Base-by-base conservation (phyloP, 1,139 yeast species). In the Petasospora fabianii region DNA sequence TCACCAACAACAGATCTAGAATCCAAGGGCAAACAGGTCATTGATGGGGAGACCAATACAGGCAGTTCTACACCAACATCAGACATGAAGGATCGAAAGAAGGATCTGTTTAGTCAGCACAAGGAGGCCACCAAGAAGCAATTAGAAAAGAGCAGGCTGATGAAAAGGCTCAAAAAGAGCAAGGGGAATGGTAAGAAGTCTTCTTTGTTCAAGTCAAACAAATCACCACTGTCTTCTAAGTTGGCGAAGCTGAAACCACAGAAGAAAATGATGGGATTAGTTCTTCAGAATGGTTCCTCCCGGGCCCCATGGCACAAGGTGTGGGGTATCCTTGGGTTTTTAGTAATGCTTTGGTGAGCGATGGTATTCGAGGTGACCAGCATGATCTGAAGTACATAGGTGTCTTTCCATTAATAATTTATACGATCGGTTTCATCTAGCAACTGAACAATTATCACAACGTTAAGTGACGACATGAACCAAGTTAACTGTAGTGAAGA, bases 1-100 rank as follows among this genome's bases (percentile, higher is more conserved):
- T n/a, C 24, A 29, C 24, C 20, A 27, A 15, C 20, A 15, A 9
- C 6, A 11, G 26, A 20, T 8, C 22, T 22, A 26, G 27, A 16
- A 15, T 11, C 29, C 4, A 32, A 32, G 28, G 40, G 36, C 3
- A 32, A 37, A 16, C 36, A 37, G 22, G 33, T 29, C 14, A 9
- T 26, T 13, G 28, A 26, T 10, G 28, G 16, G 4, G 16, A 26
- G 16, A 29, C 22, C 9, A 12, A 19, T 9, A 16, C 27, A 3
- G 8, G n/a, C 17, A 20, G 20, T 4, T 30, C 22, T 20, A 24
- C 11, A 7, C 36, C 27, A 13, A 27, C 27, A 15, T 19, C 27
- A 9, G 16, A 22, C n/a, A 12, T 20, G 13, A 5, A 27, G 15
- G 21, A 15, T 11, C 30, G 16, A 13, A 11, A 11, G 24, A 27